phyloP scores from a whole-genome alignment of 306 rosid genomes.

The Castanopsis chinensis region DNA sequence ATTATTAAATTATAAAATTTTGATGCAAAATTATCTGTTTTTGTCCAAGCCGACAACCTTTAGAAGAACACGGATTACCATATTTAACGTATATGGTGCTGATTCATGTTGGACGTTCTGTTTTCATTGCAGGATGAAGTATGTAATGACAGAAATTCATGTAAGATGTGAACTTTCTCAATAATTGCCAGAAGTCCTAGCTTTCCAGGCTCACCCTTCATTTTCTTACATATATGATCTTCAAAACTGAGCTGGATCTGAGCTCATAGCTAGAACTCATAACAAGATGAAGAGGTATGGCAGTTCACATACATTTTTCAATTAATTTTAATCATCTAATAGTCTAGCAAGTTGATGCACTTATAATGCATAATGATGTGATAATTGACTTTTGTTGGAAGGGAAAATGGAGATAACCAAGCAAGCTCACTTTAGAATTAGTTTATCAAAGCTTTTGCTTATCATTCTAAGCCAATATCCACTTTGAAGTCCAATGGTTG shows the following conservation, averaged over 20 bases:
- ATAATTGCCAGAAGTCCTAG: background rate
- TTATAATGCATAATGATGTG: background rate
- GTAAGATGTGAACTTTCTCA: constrained; percentile 49
- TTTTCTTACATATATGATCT: background rate
- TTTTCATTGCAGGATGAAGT: constrained; percentile 52
- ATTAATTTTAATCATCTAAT: no score
- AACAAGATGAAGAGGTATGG: background rate
- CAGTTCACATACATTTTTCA: background rate
- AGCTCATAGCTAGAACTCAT: background rate
- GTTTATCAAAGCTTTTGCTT: background rate
- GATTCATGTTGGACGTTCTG: background rate
- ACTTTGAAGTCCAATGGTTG: no score
- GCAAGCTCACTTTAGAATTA: background rate
- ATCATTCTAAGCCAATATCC: no score
- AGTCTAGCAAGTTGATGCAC: background rate
- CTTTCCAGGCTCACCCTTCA: background rate
- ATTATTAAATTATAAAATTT: no score
- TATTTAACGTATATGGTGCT: constrained; percentile 10
- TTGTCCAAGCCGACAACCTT: no score
- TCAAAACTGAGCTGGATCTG: background rate
- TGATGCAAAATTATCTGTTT: no score
- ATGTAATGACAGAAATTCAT: constrained; percentile 59
- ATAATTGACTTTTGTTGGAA: background rate
- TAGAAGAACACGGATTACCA: background rate
- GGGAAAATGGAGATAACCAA: background rate